Evolutionary conservation across 108 stramenopile species (phyloP), one percentile per base, ranked within the genome.

Genomic region (Cyclotella atomus): DNA sequence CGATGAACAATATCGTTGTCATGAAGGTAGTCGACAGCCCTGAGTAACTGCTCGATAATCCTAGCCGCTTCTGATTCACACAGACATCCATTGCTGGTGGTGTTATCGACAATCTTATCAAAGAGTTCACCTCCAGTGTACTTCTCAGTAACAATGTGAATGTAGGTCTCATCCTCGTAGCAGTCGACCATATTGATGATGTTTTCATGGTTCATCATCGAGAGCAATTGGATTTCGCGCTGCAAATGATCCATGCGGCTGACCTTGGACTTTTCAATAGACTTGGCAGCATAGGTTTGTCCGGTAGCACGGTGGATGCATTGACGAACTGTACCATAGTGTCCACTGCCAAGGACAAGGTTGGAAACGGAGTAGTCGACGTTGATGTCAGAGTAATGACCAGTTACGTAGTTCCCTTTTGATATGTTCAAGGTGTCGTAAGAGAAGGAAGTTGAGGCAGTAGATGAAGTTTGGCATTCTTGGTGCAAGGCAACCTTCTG

Each of bases 21-120:
- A 79, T 91, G 89, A 67, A 91, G 46, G 56, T 88, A 86, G 5
- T 35, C 46, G 0, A 88, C 35, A 17, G 83, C 83, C 34, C 68
- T 44, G 38, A 79, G 57, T 38, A 88, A 68, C 47, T 82, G 73
- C 47, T 63, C 44, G 27, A 84, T 81, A 35, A 85, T 54, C 7
- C 14, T 5, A 21, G 71, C 65, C 10, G 85, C 81, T 12, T 79
- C 81, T n/a, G 28, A 19, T 55, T 88, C 87, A 29, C 68, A 71
- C 19, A 55, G n/a, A 28, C 68, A 69, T 3, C 79, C 84, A 24
- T 17, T 30, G 21, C 5, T 2, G 3, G 64, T 21, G 0, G 73
- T 72, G 15, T 53, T 69, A 2, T 55, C 34, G 17, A 44, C 23
- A 21, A 69, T 69, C 12, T 57, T 36, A 1, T 90, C 85, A 30